Percentiles rank a stretch among this genome's conserved stretches.
Evolutionary conservation across 805 yeast species (phyloP).

Genomic region (Metschnikowia proteae): DNA sequence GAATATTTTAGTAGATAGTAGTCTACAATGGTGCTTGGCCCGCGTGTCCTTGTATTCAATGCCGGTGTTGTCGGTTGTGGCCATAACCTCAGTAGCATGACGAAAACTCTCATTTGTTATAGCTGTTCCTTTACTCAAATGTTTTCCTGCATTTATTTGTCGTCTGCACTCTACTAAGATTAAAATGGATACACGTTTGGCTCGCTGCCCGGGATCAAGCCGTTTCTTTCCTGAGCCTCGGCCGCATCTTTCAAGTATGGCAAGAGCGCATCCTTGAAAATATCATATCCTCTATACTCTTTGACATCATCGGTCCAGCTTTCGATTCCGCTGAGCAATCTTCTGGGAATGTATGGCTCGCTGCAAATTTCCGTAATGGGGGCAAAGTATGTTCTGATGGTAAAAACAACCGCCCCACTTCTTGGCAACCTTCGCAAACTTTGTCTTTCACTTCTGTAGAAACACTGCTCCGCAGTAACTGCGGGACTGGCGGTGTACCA

Average conservation of each 20-base stretch:
- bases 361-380: slow-evolving; percentile 51
- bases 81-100: too few relatives aligned
- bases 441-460: slow-evolving; percentile 64
- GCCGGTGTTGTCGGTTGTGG: too few relatives aligned
- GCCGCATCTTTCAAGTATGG: slow-evolving; percentile 53
- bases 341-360: slow-evolving; percentile 60
- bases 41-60: too few relatives aligned
- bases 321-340: slow-evolving; percentile 54
- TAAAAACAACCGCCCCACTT: slow-evolving; percentile 55
- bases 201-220: slow-evolving; percentile 38
- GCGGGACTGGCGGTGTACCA: slow-evolving; percentile 63
- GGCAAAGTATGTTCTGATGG: slow-evolving; percentile 59
- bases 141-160: too few relatives aligned
- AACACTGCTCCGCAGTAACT: slow-evolving; percentile 41
- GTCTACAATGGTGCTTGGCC: too few relatives aligned
- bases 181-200: slow-evolving; percentile 40
- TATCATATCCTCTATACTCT: slow-evolving; percentile 56
- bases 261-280: slow-evolving; percentile 48
- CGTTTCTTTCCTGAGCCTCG: slow-evolving; percentile 44
- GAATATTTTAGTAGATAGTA: background rate
- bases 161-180: background rate
- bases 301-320: slow-evolving; percentile 61
- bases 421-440: slow-evolving; percentile 57
- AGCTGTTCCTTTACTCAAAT: too few relatives aligned
- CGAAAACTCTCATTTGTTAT: too few relatives aligned